phyloP scores from a whole-genome alignment of 129 eudicot genomes.

The Solidago caesia region DNA sequence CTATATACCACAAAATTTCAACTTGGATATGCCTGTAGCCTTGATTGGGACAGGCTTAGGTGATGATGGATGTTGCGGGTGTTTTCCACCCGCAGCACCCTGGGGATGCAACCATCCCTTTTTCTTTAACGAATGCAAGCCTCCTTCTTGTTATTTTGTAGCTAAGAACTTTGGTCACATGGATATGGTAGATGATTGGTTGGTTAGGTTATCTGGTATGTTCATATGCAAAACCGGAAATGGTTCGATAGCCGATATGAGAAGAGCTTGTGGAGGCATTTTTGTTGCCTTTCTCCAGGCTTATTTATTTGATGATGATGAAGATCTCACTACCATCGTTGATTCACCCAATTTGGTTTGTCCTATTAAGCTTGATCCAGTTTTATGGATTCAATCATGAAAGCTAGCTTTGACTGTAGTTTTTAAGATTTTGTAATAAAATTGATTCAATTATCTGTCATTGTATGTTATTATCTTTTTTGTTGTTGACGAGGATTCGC shows the following conservation, averaged over 20 bases:
- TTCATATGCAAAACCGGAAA: constrained; percentile 32
- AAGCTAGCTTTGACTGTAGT: not conserved
- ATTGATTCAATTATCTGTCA: no score
- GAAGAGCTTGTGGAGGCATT: constrained; percentile 33
- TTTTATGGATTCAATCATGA: constrained; percentile 12
- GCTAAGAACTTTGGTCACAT: constrained; percentile 35
- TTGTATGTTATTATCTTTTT: no score
- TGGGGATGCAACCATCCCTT: constrained; percentile 34
- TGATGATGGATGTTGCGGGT: constrained; percentile 12
- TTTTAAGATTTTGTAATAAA: not conserved
- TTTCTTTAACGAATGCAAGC: constrained; percentile 33
- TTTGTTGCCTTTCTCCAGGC: constrained; percentile 35
- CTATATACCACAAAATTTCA: constrained; percentile 31
- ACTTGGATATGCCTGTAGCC: constrained; percentile 26
- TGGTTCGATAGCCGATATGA: constrained; percentile 34
- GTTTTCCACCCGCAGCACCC: constrained; percentile 30
- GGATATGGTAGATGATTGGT: constrained; percentile 37
- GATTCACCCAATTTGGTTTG: constrained; percentile 13
- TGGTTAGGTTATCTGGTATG: constrained; percentile 20
- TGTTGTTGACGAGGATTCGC: no score
- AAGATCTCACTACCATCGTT: constrained; percentile 25
- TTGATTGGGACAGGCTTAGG: constrained; percentile 31
- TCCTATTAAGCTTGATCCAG: constrained; percentile 28
- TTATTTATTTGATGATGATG: constrained; percentile 25
- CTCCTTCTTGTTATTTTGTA: constrained; percentile 32